Evolutionary conservation across 192 early-diverging fungal genomes (phyloP), one percentile per base, ranked within the genome.

Genomic region (Thamnidium elegans): DNA sequence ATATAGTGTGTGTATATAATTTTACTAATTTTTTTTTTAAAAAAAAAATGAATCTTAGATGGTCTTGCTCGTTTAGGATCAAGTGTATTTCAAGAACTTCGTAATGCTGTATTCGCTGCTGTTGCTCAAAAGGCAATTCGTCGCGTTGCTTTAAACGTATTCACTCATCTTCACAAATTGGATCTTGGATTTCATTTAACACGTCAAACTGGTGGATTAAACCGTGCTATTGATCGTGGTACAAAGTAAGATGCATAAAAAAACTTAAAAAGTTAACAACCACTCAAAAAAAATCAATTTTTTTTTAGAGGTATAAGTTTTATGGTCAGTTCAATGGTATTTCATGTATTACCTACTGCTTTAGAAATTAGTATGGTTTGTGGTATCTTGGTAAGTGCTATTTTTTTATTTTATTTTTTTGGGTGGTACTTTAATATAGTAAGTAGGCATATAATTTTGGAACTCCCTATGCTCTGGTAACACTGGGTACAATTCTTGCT

Each of bases 291-390:
- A 60, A 47, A 17, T 11, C 6, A 30, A 8, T 13, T 6, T 30
- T 6, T 30, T 34, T 53, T 19, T 64, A 69, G 93, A 92, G 80
- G 96, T n/a, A 98, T 99, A 69, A 95, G 93, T 66, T 95, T 96
- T 74, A 84, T 99, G 44, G 86, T 99, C 21, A 90, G 89, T 19
- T 93, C 94, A 19, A 83, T 98, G 76, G 93, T 99, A 8, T 94
- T 99, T 73, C 94, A 99, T 71, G 80, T 99, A 15, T 79, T 94
- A 32, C 97, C 97, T 1, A 99, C 97, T 39, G 80, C 90, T 3
- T 79, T 99, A 6, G 97, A 99, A 72, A 98, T 99, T 32, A 83
- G 89, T 4, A 88, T 99, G 66, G 97, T 99, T 7, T 97, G 95
- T 54, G 86, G 88, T 62, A 96, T 99, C 55, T 73, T 99, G 73